Evolutionary conservation across 2,329 filamentous ascomycete genomes (phyloP).

Genomic region (Fusarium sublunatum): DNA sequence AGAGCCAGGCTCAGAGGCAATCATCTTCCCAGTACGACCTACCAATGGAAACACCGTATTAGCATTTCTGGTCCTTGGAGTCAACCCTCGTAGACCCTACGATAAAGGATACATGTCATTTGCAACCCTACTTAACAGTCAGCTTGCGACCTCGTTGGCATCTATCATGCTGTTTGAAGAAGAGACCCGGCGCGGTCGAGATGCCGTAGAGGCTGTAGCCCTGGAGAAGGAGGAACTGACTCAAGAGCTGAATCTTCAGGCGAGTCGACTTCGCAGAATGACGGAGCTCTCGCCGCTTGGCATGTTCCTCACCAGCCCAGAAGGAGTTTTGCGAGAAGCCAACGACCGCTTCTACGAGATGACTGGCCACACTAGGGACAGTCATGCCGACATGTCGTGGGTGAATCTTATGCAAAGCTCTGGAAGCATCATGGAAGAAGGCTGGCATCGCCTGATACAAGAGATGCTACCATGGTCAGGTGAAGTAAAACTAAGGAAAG

Average conservation of each 20-base stretch:
- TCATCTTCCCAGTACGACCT: slow-evolving; percentile 74
- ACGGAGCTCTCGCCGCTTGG: slow-evolving; percentile 52
- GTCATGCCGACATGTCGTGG: slow-evolving; percentile 55
- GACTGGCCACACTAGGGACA: slow-evolving; percentile 55
- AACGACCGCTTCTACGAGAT: slow-evolving; percentile 62
- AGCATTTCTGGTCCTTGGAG: slow-evolving; percentile 73
- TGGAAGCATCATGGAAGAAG: slow-evolving; percentile 46
- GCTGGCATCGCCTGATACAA: slow-evolving; percentile 53
- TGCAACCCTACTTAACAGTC: slow-evolving; percentile 58
- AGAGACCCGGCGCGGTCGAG: slow-evolving; percentile 64
- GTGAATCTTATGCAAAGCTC: slow-evolving; percentile 55
- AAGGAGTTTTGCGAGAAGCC: slow-evolving; percentile 56
- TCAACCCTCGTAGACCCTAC: slow-evolving; percentile 75
- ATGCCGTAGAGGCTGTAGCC: slow-evolving; percentile 51
- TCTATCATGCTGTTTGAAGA: slow-evolving; percentile 74
- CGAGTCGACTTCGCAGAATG: slow-evolving; percentile 52
- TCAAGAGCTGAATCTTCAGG: slow-evolving; percentile 51
- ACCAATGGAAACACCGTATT: slow-evolving; percentile 72
- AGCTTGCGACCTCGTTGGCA: slow-evolving; percentile 69
- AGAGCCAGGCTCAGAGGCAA: slow-evolving; percentile 69
- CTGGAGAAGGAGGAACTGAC: slow-evolving; percentile 50
- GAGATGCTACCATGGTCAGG: slow-evolving; percentile 52
- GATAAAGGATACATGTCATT: slow-evolving; percentile 75
- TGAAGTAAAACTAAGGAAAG: slow-evolving; percentile 57
- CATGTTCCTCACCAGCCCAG: slow-evolving; percentile 54